A percentile compares a stretch with the other conserved stretches of the same genome.
Conservation (phyloP, 129 eudicot genomes). For the Sambucus nigra region DNA sequence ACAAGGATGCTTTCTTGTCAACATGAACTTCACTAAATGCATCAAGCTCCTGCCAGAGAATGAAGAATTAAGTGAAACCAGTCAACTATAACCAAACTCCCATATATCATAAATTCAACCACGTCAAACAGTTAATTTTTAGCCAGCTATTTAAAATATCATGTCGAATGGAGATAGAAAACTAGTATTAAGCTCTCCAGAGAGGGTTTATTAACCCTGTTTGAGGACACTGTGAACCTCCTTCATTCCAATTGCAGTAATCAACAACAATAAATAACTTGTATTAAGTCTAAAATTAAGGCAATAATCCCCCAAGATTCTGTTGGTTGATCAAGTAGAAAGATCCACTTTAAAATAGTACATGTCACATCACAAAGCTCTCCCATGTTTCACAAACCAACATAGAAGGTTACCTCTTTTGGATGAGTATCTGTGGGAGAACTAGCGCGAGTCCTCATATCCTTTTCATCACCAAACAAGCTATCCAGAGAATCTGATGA, state of each 20-base stretch:
- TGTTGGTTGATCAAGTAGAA: neutral
- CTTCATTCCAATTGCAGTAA: too few relatives aligned
- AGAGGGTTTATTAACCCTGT: too few relatives aligned
- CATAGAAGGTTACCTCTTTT: constrained; percentile 45
- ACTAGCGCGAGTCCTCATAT: constrained; percentile 21
- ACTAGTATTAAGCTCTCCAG: too few relatives aligned
- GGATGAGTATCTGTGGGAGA: constrained; percentile 10
- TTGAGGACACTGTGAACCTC: too few relatives aligned
- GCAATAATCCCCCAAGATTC: neutral
- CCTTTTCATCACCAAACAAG: constrained; percentile 54
- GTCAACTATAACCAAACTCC: too few relatives aligned
- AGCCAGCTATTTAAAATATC: too few relatives aligned
- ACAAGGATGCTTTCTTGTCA: constrained; percentile 52
- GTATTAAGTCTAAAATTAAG: too few relatives aligned
- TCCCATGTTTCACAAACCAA: neutral
- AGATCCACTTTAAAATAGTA: neutral
- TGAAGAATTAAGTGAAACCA: constrained; percentile 7
- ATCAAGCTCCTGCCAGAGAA: constrained; percentile 58
- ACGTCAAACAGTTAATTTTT: too few relatives aligned
- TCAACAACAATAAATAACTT: neutral
- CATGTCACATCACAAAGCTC: neutral
- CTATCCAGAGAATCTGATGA: constrained; percentile 72
- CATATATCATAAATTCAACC: too few relatives aligned
- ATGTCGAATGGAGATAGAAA: too few relatives aligned
- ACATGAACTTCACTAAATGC: constrained; percentile 25